Conservation (phyloP, 2,329 filamentous ascomycete species). For the Zalaria obscura region DNA sequence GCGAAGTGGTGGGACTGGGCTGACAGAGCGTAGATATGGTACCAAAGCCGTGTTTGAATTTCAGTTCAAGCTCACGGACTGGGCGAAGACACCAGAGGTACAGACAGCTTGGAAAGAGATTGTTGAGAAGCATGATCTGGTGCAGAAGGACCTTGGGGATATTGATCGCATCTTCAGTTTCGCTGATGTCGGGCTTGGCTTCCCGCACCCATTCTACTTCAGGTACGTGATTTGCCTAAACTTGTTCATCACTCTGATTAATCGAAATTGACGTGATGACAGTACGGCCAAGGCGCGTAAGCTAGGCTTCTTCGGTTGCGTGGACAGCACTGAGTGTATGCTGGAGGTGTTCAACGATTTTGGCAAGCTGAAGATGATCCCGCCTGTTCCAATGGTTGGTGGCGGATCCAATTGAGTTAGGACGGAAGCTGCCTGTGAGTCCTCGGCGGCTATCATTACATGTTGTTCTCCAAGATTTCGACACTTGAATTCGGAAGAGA, state of each 20-base stretch:
- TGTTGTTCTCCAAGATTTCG: no score
- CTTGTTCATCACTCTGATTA: no score
- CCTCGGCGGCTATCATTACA: no score
- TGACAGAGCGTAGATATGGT: conserved; percentile 24
- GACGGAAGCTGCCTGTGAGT: no score
- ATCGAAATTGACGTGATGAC: background rate
- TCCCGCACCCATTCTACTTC: conserved; percentile 11
- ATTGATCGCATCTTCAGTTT: conserved; percentile 33
- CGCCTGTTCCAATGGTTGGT: conserved; percentile 4
- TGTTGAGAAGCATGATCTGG: conserved; percentile 25
- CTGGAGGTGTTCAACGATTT: conserved; percentile 28
- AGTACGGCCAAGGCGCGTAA: conserved; percentile 32
- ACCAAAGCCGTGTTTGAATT: conserved; percentile 24
- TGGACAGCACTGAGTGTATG: conserved; percentile 31
- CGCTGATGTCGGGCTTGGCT: conserved; percentile 25
- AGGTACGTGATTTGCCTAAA: background rate
- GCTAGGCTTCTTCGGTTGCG: conserved; percentile 32
- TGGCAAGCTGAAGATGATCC: conserved; percentile 28
- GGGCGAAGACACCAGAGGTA: conserved; percentile 31
- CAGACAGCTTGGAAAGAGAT: conserved; percentile 32
- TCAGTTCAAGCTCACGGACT: conserved; percentile 29
- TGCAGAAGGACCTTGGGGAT: conserved; percentile 27
- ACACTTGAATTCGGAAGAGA: no score
- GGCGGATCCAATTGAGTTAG: no score
- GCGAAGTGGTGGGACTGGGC: background rate